Evolutionary conservation across 257 asterid genomes (phyloP), one percentile per base, ranked within the genome.

Genomic region (Solanum etuberosum): DNA sequence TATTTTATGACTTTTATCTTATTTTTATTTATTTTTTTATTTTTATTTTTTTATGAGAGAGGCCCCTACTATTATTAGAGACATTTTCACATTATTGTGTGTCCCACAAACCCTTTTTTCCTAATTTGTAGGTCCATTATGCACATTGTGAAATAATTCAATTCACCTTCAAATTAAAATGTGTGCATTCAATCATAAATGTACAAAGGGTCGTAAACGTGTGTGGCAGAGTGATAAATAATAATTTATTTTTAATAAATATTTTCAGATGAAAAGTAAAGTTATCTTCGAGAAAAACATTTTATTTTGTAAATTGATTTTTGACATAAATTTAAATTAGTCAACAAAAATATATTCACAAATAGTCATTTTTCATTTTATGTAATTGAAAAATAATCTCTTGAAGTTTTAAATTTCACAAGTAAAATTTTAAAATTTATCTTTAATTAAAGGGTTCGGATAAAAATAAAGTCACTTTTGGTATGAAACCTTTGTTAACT

Each of bases 11-110:
- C n/a, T n/a, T n/a, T n/a, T n/a, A n/a, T n/a, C n/a, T n/a, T n/a
- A 10, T 2, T 74, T 43, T 7, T 12, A 3, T 3, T 1, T n/a
- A 18, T 29, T 29, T 15, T 7, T 32, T 31, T 1, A 0, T 5
- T 15, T 48, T 48, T 48, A 4, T 54, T 15, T 34, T 23, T 15
- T 40, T 57, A 13, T 65, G 37, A 61, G 42, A 25, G 40, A 29
- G 54, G 40, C 73, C 84, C 85, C 70, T 29, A 38, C 38, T 70
- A 78, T 74, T 32, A 72, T 63, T 63, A 77, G 35, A 85, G 88
- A 89, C 89, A 86, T 86, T 85, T 88, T 42, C 87, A 73, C 51
- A 84, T 83, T 78, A 88, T 38, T 29, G 34, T 43, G 48, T 40
- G 42, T 83, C 85, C 74, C 32, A 82, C 88, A 23, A 68, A 48